Evolutionary conservation across 2,329 filamentous ascomycete species (phyloP), one percentile per base, ranked within the genome.

Genomic region (Apiospora aurea): DNA sequence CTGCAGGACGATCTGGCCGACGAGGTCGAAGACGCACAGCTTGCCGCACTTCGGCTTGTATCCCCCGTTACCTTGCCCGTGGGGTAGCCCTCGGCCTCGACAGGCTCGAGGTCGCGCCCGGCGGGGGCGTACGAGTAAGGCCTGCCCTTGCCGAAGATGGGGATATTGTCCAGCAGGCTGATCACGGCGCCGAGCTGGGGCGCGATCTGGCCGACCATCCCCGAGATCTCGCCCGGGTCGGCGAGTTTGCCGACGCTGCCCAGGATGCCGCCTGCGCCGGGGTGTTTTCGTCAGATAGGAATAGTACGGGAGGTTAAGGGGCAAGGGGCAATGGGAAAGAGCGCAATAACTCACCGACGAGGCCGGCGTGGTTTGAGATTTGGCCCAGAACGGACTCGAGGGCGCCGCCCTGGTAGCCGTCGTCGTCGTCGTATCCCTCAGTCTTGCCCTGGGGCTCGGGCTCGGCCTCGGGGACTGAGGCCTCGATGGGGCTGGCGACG

Each of bases 11-110:
- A 53, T 16, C 51, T 53, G 29, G 51, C 3, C 0, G 51, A 16
- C 13, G 51, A 53, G 51, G 24, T 53, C 51, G 51, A 53, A 53
- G 13, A 53, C 16, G 51, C 51, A 53, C 51, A 53, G 24, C 51
- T 53, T 53, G 24, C 16, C 16, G 24, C 51, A 53, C 24, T 53
- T 7, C 4, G 3, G 4, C 51, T 29, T 53, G 24, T 38, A 38
- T 38, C 34, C 34, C 34, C 7, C 7, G 5, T 38, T 38, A 1
- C 34, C 34, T 38, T 18, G 14, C 24, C 24, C n/a, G n/a, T n/a
- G n/a, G n/a, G n/a, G 51, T 53, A 29, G 24, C 51, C 21, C 44
- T 29, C 24, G 2, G 13, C 24, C 51, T 29, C 24, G 24, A 53
- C 4, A 29, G 26, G 26, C 26, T 29, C 26, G 26, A 29, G 26